Base-by-base conservation (phyloP, 75 land plant species). In the Sequoiadendron giganteum region DNA sequence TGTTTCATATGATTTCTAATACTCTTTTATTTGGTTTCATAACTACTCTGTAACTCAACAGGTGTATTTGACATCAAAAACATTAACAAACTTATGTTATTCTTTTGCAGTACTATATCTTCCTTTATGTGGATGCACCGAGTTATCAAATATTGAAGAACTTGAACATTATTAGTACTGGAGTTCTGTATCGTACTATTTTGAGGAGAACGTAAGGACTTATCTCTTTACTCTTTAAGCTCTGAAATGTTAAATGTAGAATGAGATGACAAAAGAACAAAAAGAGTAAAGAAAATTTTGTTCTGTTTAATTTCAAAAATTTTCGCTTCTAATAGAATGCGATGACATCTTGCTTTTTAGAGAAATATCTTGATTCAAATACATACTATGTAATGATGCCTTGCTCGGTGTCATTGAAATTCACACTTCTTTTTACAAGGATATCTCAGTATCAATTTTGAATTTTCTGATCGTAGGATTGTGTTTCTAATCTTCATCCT, bases 71-170 rank as follows among this genome's bases (percentile, higher is more conserved):
- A 61, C 47, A 30, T n/a, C 52, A 11, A 28, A 47, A 39, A n/a
- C 3, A 9, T 36, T 87, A 36, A 85, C 38, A 30, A 14, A 85
- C 13, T 43, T 54, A 39, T 10, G 43, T 85, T 49, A 52, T 2
- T 52, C 15, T 52, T 52, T 85, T 40, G 36, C 92, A 97, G 98
- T 97, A 97, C 89, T 97, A 97, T 88, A 95, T 97, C 79, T 97
- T 97, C 89, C 91, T 96, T 4, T 97, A 96, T 88, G 98, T 97
- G 81, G 98, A 97, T 89, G 97, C 98, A 11, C 98, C 98, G 11
- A 94, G 95, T 19, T 97, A 97, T 84, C 98, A 97, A 89, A 93
- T 97, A 73, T 86, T 97, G 88, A 97, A 97, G 89, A 97, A 97
- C 81, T 86, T 97, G 39, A 97, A 97, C 87, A 97, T 97, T 38